Evolutionary conservation across 768 basidiomycete genomes (phyloP).

Genomic region (Auricularia auricula-judae): DNA sequence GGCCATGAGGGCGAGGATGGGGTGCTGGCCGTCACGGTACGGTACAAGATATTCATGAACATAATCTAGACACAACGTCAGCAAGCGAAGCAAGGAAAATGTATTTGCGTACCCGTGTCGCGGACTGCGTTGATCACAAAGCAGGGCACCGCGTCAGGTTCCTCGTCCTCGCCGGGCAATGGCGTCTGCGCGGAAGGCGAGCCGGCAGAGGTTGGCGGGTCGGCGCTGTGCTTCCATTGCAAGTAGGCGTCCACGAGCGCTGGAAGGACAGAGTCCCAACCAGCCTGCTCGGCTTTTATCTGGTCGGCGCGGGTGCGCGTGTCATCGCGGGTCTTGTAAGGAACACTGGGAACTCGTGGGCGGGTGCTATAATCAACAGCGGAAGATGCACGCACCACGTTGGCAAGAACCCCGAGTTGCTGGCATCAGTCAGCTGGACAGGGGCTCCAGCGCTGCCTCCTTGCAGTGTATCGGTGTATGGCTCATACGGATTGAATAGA

Average conservation of each 20-base stretch:
- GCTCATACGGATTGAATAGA: too few relatives aligned
- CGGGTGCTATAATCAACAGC: background rate
- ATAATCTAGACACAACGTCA: background rate
- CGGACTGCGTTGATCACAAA: too few relatives aligned
- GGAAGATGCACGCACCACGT: background rate
- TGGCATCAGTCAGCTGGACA: too few relatives aligned
- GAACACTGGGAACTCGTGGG: background rate
- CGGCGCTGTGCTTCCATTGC: background rate
- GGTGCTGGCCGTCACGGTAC: background rate
- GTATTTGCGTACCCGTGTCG: too few relatives aligned
- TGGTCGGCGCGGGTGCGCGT: background rate
- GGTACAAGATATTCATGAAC: too few relatives aligned
- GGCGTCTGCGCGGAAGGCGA: too few relatives aligned
- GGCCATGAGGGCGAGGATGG: background rate
- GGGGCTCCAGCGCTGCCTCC: too few relatives aligned
- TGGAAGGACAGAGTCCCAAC: slow-evolving; percentile 40
- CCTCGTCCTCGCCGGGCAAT: too few relatives aligned
- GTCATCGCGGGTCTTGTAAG: background rate
- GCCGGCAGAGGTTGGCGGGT: too few relatives aligned
- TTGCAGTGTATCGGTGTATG: too few relatives aligned
- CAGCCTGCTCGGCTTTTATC: background rate
- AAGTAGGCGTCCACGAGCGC: slow-evolving; percentile 67
- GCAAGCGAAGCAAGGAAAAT: too few relatives aligned
- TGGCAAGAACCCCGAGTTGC: background rate
- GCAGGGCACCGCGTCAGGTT: too few relatives aligned